Evolutionary conservation across 2,329 filamentous ascomycete species (phyloP).

Genomic region (Colletotrichum sp.): DNA sequence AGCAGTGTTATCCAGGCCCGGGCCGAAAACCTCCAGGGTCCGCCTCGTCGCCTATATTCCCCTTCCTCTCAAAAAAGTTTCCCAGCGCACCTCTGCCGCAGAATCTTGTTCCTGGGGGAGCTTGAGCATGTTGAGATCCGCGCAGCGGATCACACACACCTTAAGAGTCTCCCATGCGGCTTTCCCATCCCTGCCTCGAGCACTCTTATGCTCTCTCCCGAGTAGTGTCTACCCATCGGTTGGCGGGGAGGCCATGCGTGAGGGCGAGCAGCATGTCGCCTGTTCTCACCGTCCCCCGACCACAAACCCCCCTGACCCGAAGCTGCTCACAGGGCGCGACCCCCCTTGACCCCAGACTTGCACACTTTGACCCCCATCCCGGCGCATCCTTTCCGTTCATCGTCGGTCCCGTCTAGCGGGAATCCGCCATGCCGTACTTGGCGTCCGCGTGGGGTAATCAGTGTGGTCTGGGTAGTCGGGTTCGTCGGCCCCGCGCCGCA

Average conservation of each 20-base stretch:
- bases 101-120: not conserved
- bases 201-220: not conserved
- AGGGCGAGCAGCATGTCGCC: slow-evolving; percentile 15
- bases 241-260: slow-evolving; percentile 1
- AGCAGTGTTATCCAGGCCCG: slow-evolving; percentile 39
- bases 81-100: slow-evolving; percentile 28
- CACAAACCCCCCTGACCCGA: not conserved
- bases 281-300: not conserved
- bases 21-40: slow-evolving; percentile 33
- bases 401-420: slow-evolving; percentile 19
- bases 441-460: slow-evolving; percentile 20
- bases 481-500: slow-evolving; percentile 1
- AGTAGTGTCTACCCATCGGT: not conserved
- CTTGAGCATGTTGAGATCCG: not conserved
- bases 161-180: not conserved
- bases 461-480: slow-evolving; percentile 5
- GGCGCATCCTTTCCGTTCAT: slow-evolving; percentile 1
- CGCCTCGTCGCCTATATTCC: slow-evolving; percentile 13
- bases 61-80: slow-evolving; percentile 24
- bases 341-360: not conserved
- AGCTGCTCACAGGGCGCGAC: slow-evolving; percentile 3
- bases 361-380: slow-evolving; percentile 21
- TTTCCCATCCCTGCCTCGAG: not conserved
- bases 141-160: slow-evolving; percentile 4
- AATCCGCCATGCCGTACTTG: slow-evolving; percentile 10